These are phyloP conservation scores for Fusarium neocosmosporiellum DNA, from an alignment of 2,329 filamentous ascomycete species.

Conservation along the genomic window DNA sequence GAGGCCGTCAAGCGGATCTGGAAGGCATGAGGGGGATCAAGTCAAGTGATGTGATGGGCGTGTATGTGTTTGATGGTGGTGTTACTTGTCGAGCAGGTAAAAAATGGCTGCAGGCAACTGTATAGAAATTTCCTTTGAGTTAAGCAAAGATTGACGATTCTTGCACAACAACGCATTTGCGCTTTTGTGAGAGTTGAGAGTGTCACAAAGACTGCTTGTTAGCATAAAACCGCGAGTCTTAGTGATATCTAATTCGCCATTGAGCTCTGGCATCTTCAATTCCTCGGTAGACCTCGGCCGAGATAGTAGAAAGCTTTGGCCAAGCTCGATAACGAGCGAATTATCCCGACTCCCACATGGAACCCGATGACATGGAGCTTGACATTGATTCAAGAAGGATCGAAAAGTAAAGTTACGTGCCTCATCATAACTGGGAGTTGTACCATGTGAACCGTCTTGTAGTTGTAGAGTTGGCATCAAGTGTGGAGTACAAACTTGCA, in stretches of 20 bases:
- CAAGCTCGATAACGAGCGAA: not conserved
- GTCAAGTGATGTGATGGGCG: constrained; percentile 1
- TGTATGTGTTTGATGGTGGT: constrained; percentile 24
- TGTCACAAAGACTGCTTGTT: no score
- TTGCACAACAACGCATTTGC: constrained; percentile 2
- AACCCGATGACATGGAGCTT: not conserved
- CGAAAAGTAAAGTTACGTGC: not conserved
- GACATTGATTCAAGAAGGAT: not conserved
- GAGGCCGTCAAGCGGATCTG: constrained; percentile 90
- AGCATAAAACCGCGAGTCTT: not conserved
- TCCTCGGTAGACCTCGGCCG: not conserved
- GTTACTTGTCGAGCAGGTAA: constrained; percentile 36
- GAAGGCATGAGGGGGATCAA: constrained; percentile 70
- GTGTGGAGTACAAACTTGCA: not conserved
- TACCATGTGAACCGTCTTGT: not conserved
- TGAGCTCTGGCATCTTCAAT: not conserved
- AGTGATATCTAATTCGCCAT: not conserved
- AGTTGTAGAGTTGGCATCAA: not conserved
- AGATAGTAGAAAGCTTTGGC: not conserved
- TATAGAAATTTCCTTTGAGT: constrained; percentile 43
- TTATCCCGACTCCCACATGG: not conserved
- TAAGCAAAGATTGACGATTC: constrained; percentile 34
- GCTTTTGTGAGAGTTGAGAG: not conserved
- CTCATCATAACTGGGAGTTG: not conserved
- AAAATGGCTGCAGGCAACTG: constrained; percentile 40